Conservation (phyloP, 257 asterid genomes). For the Primulina huaijiensis region DNA sequence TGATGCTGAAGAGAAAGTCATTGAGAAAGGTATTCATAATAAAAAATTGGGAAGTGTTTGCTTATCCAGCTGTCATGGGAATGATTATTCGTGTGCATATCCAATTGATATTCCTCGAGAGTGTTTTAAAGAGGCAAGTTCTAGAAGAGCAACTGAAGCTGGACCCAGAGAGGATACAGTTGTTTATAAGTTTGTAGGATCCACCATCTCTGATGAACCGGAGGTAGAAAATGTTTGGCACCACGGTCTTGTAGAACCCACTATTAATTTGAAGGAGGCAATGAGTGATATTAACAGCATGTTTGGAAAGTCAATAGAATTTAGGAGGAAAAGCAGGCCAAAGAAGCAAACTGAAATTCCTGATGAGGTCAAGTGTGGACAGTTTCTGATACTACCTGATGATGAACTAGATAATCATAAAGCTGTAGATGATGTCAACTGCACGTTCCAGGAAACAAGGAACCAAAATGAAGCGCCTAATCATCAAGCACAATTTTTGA, state of each 20-base stretch:
- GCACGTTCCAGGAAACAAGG: not conserved
- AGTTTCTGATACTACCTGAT: constrained; percentile 43
- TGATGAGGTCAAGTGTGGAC: not conserved
- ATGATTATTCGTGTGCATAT: constrained; percentile 43
- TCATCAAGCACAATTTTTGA: not conserved
- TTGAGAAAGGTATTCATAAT: constrained; percentile 26
- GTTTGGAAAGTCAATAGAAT: constrained; percentile 94
- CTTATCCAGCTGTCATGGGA: constrained; percentile 22
- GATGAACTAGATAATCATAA: constrained; percentile 26
- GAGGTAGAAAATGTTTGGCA: constrained; percentile 87
- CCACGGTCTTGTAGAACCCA: constrained; percentile 93
- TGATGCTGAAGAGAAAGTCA: constrained; percentile 32
- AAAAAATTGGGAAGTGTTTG: constrained; percentile 14
- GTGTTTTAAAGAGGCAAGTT: constrained; percentile 32
- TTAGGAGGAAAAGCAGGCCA: constrained; percentile 62
- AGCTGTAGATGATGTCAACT: not conserved
- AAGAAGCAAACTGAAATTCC: constrained; percentile 19
- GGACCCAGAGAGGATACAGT: constrained; percentile 73
- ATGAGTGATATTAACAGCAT: constrained; percentile 88
- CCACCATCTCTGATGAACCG: constrained; percentile 80
- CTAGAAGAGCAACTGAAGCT: constrained; percentile 39
- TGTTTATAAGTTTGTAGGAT: constrained; percentile 76
- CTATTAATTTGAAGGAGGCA: constrained; percentile 89
- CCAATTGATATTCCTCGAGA: constrained; percentile 45
- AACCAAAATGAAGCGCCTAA: constrained; percentile 23